Conservation (phyloP, 495 filamentous ascomycete species). For the Aspergillus steynii region DNA sequence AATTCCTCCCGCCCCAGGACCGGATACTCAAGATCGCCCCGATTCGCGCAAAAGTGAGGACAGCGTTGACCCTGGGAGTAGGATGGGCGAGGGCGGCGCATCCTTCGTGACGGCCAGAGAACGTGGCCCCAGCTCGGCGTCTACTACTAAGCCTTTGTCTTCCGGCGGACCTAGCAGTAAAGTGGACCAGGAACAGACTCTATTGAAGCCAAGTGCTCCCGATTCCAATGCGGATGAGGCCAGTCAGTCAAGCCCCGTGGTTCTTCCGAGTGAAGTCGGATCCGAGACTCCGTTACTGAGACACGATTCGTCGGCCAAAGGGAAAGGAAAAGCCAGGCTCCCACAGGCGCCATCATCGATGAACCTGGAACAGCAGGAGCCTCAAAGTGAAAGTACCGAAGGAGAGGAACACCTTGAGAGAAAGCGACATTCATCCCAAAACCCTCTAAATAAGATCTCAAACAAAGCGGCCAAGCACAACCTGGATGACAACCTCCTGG, state of each 20-base stretch:
- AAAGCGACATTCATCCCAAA: slow-evolving; percentile 11
- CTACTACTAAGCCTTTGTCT: background rate
- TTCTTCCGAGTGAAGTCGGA: slow-evolving; percentile 37
- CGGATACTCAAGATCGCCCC: background rate
- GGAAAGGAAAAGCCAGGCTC: slow-evolving; percentile 28
- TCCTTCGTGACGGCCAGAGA: slow-evolving; percentile 28
- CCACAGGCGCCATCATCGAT: slow-evolving; percentile 21
- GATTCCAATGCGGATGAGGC: slow-evolving; percentile 20
- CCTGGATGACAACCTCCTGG: slow-evolving; percentile 44
- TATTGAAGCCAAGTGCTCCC: slow-evolving; percentile 20
- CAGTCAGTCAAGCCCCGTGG: slow-evolving; percentile 23
- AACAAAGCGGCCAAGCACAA: slow-evolving; percentile 43
- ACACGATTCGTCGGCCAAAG: slow-evolving; percentile 20
- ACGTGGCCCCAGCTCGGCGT: background rate
- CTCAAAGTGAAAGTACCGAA: slow-evolving; percentile 29
- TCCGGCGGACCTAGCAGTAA: background rate
- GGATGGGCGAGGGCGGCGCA: background rate
- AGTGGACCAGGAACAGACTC: slow-evolving; percentile 3
- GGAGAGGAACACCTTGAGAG: slow-evolving; percentile 7
- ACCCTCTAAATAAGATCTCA: slow-evolving; percentile 16
- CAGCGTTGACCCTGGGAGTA: background rate
- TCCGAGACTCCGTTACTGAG: slow-evolving; percentile 42
- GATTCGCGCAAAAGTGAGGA: background rate
- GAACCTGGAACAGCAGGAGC: slow-evolving; percentile 35
- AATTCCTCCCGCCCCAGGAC: background rate